Percentiles rank a stretch among this genome's conserved stretches.
These are phyloP conservation scores for Geotrichum siamense DNA, from an alignment of 1,139 yeast species.

Conservation along the genomic window DNA sequence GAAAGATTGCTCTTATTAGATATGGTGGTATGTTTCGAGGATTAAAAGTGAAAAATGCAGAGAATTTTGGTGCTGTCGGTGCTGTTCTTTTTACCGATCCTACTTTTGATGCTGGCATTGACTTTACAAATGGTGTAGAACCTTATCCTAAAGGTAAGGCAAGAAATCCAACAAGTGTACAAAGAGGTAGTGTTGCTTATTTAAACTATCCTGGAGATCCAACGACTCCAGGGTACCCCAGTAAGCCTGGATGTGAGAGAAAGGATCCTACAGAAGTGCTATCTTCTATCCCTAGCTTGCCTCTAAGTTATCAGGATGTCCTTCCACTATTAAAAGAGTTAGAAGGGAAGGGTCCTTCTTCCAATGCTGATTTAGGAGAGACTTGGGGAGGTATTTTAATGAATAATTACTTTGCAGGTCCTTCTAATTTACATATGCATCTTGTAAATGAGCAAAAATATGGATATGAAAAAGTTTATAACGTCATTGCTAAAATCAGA, in stretches of 20 bases:
- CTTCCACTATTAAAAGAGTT: conserved; percentile 48
- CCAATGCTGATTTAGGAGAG: conserved; percentile 27
- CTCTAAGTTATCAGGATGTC: conserved; percentile 54
- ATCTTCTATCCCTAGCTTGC: conserved; percentile 49
- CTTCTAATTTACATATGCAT: conserved; percentile 46
- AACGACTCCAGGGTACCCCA: conserved; percentile 75
- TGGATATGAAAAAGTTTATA: conserved; percentile 48
- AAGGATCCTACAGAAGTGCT: conserved; percentile 38
- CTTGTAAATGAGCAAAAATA: conserved; percentile 50
- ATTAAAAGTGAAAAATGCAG: conserved; percentile 59
- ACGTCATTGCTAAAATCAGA: conserved; percentile 49
- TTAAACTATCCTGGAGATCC: conserved; percentile 86
- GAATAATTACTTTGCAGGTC: conserved; percentile 52
- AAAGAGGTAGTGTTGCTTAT: conserved; percentile 78
- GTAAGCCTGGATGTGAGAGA: conserved; percentile 45
- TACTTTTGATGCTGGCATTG: conserved; percentile 49
- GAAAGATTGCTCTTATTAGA: conserved; percentile 50
- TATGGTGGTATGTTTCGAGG: conserved; percentile 60
- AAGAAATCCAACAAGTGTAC: conserved; percentile 61
- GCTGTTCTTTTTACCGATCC: conserved; percentile 59
- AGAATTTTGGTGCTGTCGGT: conserved; percentile 53
- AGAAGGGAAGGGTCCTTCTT: conserved; percentile 45
- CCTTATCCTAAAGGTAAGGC: conserved; percentile 65
- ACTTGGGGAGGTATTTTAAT: conserved; percentile 47
- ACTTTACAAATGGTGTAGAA: conserved; percentile 45